These are phyloP conservation scores for Daedaleopsis sinensis DNA, from an alignment of 768 basidiomycete genomes.

Conservation along the genomic window DNA sequence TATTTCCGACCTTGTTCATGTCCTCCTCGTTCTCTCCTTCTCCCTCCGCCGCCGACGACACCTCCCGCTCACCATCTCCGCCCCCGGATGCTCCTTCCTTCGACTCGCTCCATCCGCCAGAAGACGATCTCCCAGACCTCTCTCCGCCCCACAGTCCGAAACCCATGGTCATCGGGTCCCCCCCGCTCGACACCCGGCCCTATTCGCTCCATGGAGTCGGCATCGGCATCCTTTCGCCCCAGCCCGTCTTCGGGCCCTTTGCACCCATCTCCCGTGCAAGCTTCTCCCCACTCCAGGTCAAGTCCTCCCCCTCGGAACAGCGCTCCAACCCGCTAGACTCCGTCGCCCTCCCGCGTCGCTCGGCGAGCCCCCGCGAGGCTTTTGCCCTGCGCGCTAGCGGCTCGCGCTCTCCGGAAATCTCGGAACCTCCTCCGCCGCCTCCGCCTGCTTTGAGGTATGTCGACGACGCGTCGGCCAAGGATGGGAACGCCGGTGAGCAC, in stretches of 20 bases:
- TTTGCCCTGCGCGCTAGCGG: constrained; percentile 5
- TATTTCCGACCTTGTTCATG: constrained; percentile 34
- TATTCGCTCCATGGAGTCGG: constrained; percentile 30
- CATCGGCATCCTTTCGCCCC: constrained; percentile 29
- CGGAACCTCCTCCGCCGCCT: constrained; percentile 11
- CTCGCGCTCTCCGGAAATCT: constrained; percentile 6
- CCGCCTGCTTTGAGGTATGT: constrained; percentile 16
- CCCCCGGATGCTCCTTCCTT: constrained; percentile 11
- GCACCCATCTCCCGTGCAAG: constrained; percentile 22
- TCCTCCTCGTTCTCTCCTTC: constrained; percentile 24
- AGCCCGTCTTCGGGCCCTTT: constrained; percentile 26
- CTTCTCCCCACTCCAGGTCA: constrained; percentile 17
- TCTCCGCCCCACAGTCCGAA: constrained; percentile 17
- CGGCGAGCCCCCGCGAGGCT: constrained; percentile 12
- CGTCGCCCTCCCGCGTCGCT: constrained; percentile 8
- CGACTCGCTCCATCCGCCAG: constrained; percentile 6
- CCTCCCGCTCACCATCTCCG: constrained; percentile 26
- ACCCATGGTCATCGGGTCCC: constrained; percentile 13
- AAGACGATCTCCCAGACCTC: constrained; percentile 13
- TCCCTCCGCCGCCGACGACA: constrained; percentile 22
- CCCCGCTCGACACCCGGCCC: constrained; percentile 20
- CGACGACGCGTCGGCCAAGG: constrained; percentile 14
- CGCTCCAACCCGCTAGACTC: constrained; percentile 22
- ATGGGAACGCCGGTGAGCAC: constrained; percentile 13
- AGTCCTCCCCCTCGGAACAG: constrained; percentile 20